Evolutionary conservation across 495 filamentous ascomycete species (phyloP), one percentile per base, ranked within the genome.

Genomic region (Neurospora africana): DNA sequence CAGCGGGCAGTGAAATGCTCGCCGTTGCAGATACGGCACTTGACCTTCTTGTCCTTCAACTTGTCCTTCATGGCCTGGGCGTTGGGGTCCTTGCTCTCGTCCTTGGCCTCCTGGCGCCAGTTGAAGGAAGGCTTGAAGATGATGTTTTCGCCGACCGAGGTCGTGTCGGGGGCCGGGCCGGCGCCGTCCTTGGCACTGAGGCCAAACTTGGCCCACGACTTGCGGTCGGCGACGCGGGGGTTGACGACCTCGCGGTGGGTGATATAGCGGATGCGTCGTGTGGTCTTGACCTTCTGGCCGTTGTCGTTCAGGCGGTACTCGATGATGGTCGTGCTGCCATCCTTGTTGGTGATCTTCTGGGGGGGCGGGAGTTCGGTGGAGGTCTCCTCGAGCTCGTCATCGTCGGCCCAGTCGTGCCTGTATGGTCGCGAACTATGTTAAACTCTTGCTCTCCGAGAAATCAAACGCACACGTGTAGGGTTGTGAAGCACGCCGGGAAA

Each of bases 21-120:
- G 76, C 96, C 95, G 81, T 90, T 91, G 84, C 95, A 99, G 79
- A 99, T 98, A 85, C 95, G 90, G 83, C 95, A 99, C 87, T 98
- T 98, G 84, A 99, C 96, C 87, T 97, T 97, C 89, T 97, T 97
- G 83, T 97, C 93, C 89, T 95, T 97, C 72, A 98, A 86, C 86
- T 93, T 89, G 75, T 93, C 93, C 86, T 94, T 95, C 86, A 97
- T 90, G 77, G 87, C 87, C 78, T 88, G 88, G 71, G 89, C 89
- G 86, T 93, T 92, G 83, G 91, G 89, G 73, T 89, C 90, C 73
- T 86, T 85, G 77, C 84, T 82, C 81, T 94, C 93, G 82, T 95
- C 92, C 84, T 92, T 92, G 70, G 90, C 90, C 75, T 92, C 91
- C 76, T 90, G 89, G 84, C 93, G 93, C 93, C 93, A 98, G 86